Base-by-base conservation (phyloP, 2,329 filamentous ascomycete genomes). In the Gremmenia infestans region DNA sequence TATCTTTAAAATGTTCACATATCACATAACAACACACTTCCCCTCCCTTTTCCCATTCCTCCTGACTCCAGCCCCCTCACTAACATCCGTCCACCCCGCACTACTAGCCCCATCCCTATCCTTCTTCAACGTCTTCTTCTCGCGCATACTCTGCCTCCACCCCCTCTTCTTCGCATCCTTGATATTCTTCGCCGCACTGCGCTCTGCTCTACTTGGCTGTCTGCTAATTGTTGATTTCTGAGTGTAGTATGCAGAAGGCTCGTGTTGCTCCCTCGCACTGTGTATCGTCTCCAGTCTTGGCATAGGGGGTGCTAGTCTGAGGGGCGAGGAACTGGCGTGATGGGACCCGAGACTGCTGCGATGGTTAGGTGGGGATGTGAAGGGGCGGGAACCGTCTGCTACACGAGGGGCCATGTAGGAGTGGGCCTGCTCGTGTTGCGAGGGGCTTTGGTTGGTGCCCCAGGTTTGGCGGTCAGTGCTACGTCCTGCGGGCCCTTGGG, bases 101-200 rank as follows among this genome's bases (percentile, higher is more conserved):
- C 70, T 75, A 63, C 76, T 79, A 39, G 68, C 71, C 8, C 67
- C 71, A 56, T 80, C 78, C 43, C 65, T 61, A 53, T 71, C 72
- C 62, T 73, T 77, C 58, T 68, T 73, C 54, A 61, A 60, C 61
- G 73, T 71, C 56, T 73, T 74, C 50, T 70, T 75, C 36, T 62
- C 62, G 28, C 56, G 59, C 55, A 66, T 61, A 59, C 63, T 67
- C n/a, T 63, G 59, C 54, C 67, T 62, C 81, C 82, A 86, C 0
- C 82, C 82, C 35, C 74, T 76, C 63, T 75, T 77, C 71, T 78
- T 82, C 1, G 82, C 82, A 58, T 85, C 82, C 17, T 78, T 75
- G 28, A 86, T 81, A 61, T 86, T 86, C 70, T 81, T 84, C 9
- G 81, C 77, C 5, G 82, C 82, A 55, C 81, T 83, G 28, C 81